A percentile compares a stretch with the other conserved stretches of the same genome.
These are phyloP conservation scores for Saturnispora kantuleensis DNA, from an alignment of 805 yeast species.

Conservation along the genomic window DNA sequence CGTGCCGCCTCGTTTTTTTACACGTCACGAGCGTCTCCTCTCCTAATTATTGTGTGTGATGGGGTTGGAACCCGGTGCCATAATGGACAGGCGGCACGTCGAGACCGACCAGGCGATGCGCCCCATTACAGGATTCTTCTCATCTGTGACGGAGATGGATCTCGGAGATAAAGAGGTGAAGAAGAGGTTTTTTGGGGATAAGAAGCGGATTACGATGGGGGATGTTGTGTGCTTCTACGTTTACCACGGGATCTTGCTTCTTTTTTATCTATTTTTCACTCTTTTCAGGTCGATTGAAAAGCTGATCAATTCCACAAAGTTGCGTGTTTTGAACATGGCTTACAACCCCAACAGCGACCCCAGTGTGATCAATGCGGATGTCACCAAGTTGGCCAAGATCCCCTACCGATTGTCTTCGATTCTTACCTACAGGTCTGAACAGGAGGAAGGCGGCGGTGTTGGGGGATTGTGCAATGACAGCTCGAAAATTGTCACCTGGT, in stretches of 20 bases:
- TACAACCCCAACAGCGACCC: conserved; percentile 73
- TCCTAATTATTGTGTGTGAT: too few relatives aligned
- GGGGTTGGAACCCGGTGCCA: too few relatives aligned
- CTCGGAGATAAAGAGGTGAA: conserved; percentile 13
- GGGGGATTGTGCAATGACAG: conserved; percentile 71
- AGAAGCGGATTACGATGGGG: conserved; percentile 1
- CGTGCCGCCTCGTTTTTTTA: neutral
- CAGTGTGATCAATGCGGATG: conserved; percentile 77
- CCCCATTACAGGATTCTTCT: too few relatives aligned
- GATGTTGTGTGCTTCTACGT: conserved; percentile 23
- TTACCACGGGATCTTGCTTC: conserved; percentile 40
- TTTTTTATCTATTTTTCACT: conserved; percentile 47
- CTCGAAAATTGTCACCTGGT: conserved; percentile 78
- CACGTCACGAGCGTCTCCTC: neutral
- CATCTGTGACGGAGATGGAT: conserved; percentile 11
- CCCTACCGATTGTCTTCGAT: conserved; percentile 73
- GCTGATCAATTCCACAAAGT: conserved; percentile 39
- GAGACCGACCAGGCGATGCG: too few relatives aligned
- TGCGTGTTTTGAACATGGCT: conserved; percentile 51
- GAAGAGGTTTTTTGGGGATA: conserved; percentile 7
- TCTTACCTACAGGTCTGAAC: conserved; percentile 61
- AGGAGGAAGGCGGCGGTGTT: conserved; percentile 82
- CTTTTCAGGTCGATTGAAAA: conserved; percentile 43
- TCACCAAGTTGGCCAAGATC: conserved; percentile 57
- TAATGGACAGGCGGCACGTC: too few relatives aligned